Evolutionary conservation across 2,329 filamentous ascomycete species (phyloP).

Genomic region (Stagonosporopsis cucurbitacearum): DNA sequence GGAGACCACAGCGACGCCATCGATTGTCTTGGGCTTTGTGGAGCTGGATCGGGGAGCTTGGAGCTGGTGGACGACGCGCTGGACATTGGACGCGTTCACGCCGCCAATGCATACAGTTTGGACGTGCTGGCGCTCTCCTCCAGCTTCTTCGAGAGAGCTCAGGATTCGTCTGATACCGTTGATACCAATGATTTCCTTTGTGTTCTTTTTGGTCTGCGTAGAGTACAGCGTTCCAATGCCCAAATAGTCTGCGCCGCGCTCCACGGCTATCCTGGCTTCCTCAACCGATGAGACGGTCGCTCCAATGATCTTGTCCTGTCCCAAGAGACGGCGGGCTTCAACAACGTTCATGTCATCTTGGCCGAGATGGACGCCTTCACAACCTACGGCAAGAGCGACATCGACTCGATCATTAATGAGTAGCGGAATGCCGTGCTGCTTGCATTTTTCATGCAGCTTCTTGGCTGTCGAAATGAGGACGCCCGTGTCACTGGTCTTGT

Average conservation of each 20-base stretch:
- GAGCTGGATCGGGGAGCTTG: conserved; percentile 43
- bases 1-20: conserved; percentile 88
- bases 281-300: conserved; percentile 79
- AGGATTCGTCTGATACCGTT: conserved; percentile 74
- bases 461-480: conserved; percentile 73
- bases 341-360: conserved; percentile 85
- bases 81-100: conserved; percentile 77
- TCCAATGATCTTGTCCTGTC: conserved; percentile 80
- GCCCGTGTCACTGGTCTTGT: conserved; percentile 81
- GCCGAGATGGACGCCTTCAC: conserved; percentile 92
- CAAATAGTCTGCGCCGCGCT: conserved; percentile 84
- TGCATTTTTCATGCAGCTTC: conserved; percentile 74
- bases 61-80: conserved; percentile 76
- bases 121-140: conserved; percentile 37
- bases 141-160: conserved; percentile 59
- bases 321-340: conserved; percentile 75
- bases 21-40: conserved; percentile 63
- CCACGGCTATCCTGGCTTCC: conserved; percentile 75
- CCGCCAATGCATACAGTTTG: conserved; percentile 84
- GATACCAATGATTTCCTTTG: conserved; percentile 79
- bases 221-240: conserved; percentile 90
- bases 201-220: conserved; percentile 82
- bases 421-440: conserved; percentile 73
- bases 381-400: conserved; percentile 82
- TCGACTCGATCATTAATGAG: conserved; percentile 94